Conservation (phyloP, 2,329 filamentous ascomycete species). For the Malbranchea zuffiana region DNA sequence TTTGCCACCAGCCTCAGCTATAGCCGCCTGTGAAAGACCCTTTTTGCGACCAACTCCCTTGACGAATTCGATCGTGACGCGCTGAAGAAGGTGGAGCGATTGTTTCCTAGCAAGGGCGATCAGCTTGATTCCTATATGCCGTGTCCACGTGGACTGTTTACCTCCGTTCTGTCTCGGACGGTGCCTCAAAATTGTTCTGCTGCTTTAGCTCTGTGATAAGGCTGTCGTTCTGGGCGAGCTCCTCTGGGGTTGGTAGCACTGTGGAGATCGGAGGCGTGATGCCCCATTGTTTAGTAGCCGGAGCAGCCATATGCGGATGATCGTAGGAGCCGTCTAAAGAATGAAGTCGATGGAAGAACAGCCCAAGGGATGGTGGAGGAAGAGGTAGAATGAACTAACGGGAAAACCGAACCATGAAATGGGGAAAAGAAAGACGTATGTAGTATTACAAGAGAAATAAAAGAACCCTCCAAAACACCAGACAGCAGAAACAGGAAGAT, state of each 20-base stretch:
- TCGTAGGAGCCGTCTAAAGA: not conserved
- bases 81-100: slow-evolving; percentile 66
- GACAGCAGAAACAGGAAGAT: not conserved
- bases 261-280: slow-evolving; percentile 76
- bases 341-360: slow-evolving; percentile 1
- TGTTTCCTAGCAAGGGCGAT: slow-evolving; percentile 42
- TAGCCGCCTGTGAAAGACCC: slow-evolving; percentile 61
- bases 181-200: slow-evolving; percentile 84
- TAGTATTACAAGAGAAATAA: slow-evolving; percentile 9
- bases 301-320: slow-evolving; percentile 27
- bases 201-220: slow-evolving; percentile 74
- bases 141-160: slow-evolving; percentile 27
- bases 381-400: slow-evolving; percentile 3
- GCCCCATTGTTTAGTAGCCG: slow-evolving; percentile 47
- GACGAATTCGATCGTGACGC: slow-evolving; percentile 77
- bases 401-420: not conserved
- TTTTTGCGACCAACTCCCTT: slow-evolving; percentile 65
- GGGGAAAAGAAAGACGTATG: slow-evolving; percentile 1
- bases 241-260: slow-evolving; percentile 61
- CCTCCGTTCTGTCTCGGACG: slow-evolving; percentile 74
- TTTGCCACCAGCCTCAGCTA: slow-evolving; percentile 78
- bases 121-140: not conserved
- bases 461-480: slow-evolving; percentile 9
- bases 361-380: not conserved
- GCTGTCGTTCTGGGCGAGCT: slow-evolving; percentile 64